Base-by-base conservation (phyloP, 768 basidiomycete species). In the Podaxis sp. region DNA sequence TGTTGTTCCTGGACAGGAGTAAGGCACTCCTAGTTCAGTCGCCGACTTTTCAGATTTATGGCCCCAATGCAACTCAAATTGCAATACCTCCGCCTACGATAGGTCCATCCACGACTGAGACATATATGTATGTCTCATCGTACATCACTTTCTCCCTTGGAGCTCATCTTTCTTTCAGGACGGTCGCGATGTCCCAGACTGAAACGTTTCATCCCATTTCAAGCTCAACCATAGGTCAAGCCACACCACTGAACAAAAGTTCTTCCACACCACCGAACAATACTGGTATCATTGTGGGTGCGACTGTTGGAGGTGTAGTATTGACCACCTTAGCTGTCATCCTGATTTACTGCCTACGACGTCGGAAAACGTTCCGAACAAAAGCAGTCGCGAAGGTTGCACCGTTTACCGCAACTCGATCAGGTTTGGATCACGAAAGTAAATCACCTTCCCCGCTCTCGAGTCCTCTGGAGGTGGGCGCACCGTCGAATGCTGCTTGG, bases 41-140 rank as follows among this genome's bases (percentile, higher is more conserved):
- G 17, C 11, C 58, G 2, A 51, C 38, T 11, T 59, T 59, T 40
- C 58, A 50, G 38, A 51, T 59, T 25, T 59, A 52, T n/a, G 49
- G 8, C 9, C 19, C 50, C 19, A 29, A 29, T 15, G 47, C 58
- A 6, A 59, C 58, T 2, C n/a, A 37, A 24, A 40, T 5, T 17
- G 6, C 49, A 15, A 52, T 59, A 51, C 58, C 47, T 52, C 49
- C 37, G 17, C 57, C 57, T 19, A 15, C 29, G 5, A 15, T 36
- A 50, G n/a, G n/a, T 24, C 1, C 12, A 25, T 25, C 47, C 1
- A 22, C n/a, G 22, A 43, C 41, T 8, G 15, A 2, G 41, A 43
- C 6, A 29, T 29, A 29, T 29, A 29, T 1, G 27, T 29, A 29
- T 29, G 27, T 29, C 27, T 6, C 7, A 29, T 29, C 1, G 6